These are phyloP conservation scores for Fusarium albosuccineum DNA, from an alignment of 2,329 filamentous ascomycete species.

Conservation along the genomic window DNA sequence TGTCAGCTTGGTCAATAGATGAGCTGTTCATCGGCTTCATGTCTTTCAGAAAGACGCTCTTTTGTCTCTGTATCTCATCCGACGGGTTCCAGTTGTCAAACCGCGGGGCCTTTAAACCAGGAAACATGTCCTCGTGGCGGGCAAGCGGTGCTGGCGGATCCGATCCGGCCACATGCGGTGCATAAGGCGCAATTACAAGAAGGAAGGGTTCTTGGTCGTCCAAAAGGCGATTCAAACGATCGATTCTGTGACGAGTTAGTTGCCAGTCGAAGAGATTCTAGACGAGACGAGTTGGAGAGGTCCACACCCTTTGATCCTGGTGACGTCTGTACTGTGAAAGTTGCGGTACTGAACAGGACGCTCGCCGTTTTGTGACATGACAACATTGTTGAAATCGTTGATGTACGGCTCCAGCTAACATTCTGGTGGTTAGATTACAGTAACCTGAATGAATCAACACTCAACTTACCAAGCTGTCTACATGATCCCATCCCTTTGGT, in stretches of 20 bases:
- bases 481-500: conserved; percentile 28
- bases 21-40: background rate
- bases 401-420: conserved; percentile 10
- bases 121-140: conserved; percentile 71
- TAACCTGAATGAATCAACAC: no score
- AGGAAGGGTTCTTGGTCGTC: conserved; percentile 61
- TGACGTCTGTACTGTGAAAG: conserved; percentile 22
- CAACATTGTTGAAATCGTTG: conserved; percentile 12
- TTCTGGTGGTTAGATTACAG: no score
- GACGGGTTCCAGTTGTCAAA: conserved; percentile 73
- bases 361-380: conserved; percentile 17
- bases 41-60: background rate
- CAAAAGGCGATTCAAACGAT: background rate
- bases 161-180: conserved; percentile 41
- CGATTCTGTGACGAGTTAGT: background rate
- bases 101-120: conserved; percentile 69
- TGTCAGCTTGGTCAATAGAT: conserved; percentile 46
- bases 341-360: conserved; percentile 12
- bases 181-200: conserved; percentile 63
- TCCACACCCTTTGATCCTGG: conserved; percentile 16
- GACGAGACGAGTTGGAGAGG: conserved; percentile 5
- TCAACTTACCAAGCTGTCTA: conserved; percentile 17
- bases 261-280: background rate
- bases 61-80: background rate
- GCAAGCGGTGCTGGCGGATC: conserved; percentile 50